These are phyloP conservation scores for Fagopyrum homotropicum DNA, from an alignment of 148 eudicot genomes.

Conservation along the genomic window DNA sequence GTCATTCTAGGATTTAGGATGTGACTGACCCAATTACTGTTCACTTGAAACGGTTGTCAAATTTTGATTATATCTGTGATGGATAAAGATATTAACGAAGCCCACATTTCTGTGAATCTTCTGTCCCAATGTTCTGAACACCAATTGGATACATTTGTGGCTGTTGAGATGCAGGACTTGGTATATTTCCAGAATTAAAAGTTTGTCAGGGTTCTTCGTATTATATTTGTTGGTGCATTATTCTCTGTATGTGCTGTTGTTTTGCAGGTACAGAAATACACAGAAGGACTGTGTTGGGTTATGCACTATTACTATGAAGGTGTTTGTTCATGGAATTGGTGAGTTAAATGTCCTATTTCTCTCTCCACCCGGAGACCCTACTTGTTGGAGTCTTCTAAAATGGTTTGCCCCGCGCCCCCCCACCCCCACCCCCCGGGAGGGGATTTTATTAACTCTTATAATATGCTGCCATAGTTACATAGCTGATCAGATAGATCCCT, in stretches of 20 bases:
- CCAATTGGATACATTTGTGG: background rate
- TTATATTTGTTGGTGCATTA: background rate
- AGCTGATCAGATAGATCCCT: no score
- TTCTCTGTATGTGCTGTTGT: background rate
- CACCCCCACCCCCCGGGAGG: no score
- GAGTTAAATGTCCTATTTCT: slow-evolving; percentile 12
- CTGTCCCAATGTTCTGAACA: background rate
- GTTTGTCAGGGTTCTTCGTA: background rate
- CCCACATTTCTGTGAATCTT: background rate
- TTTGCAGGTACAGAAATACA: slow-evolving; percentile 68
- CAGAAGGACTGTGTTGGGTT: slow-evolving; percentile 95
- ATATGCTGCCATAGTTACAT: no score
- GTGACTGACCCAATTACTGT: background rate
- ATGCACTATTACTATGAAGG: slow-evolving; percentile 99
- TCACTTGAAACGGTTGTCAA: background rate
- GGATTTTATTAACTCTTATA: no score
- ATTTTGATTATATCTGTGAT: background rate
- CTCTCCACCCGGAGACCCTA: background rate
- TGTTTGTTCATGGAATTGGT: slow-evolving; percentile 98
- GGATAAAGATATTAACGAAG: background rate
- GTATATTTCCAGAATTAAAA: background rate
- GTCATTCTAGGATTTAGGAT: background rate
- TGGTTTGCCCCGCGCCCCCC: no score
- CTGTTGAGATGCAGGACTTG: background rate
- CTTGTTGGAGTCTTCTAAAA: background rate